Conservation (phyloP, 768 basidiomycete species). For the Calocybe cyanea region DNA sequence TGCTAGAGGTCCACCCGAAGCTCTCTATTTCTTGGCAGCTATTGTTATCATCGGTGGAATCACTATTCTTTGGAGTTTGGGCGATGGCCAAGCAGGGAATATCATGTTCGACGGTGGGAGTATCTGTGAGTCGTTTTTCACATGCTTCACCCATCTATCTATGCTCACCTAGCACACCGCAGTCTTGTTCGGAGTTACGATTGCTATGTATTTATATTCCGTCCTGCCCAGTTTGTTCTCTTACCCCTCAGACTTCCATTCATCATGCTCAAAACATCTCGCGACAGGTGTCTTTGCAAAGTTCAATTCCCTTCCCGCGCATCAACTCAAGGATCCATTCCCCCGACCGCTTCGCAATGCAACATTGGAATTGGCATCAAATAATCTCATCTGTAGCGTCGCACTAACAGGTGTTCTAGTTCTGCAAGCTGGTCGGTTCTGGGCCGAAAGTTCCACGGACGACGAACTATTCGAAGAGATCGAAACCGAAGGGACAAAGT, state of each 20-base stretch:
- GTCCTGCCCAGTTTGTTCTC: slow-evolving; percentile 69
- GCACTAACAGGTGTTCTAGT: slow-evolving; percentile 83
- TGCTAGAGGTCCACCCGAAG: slow-evolving; percentile 55
- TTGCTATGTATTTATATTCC: slow-evolving; percentile 69
- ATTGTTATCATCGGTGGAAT: slow-evolving; percentile 56
- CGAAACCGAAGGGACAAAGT: slow-evolving; percentile 21
- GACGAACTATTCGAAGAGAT: slow-evolving; percentile 39
- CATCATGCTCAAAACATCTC: neutral
- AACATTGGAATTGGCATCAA: slow-evolving; percentile 78
- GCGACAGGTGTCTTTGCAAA: slow-evolving; percentile 50
- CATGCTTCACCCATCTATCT: neutral
- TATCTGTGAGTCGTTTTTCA: slow-evolving; percentile 55
- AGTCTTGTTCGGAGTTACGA: slow-evolving; percentile 78
- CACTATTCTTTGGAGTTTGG: slow-evolving; percentile 75
- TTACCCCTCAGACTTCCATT: slow-evolving; percentile 1
- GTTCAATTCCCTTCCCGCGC: slow-evolving; percentile 56
- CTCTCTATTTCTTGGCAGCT: slow-evolving; percentile 54
- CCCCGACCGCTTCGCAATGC: slow-evolving; percentile 57
- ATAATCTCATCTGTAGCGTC: slow-evolving; percentile 82
- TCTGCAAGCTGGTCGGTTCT: slow-evolving; percentile 80
- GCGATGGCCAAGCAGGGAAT: slow-evolving; percentile 75
- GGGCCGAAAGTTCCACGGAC: slow-evolving; percentile 70
- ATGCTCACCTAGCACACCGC: slow-evolving; percentile 2
- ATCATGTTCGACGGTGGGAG: slow-evolving; percentile 92
- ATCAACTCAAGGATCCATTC: slow-evolving; percentile 51